Conservation (phyloP, 2,329 filamentous ascomycete species). For the Talaromyces rugulosus region DNA sequence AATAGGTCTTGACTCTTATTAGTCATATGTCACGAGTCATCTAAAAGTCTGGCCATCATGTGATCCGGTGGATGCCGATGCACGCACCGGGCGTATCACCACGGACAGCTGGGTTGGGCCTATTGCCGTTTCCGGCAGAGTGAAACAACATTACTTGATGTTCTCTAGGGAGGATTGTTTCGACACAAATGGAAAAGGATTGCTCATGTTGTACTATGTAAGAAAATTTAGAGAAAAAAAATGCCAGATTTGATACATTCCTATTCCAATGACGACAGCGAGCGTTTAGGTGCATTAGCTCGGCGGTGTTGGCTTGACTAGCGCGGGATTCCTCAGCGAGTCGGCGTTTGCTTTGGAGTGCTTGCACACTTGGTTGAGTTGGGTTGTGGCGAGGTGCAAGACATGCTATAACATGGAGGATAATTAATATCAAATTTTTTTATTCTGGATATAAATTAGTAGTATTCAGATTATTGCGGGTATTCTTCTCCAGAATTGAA, state of each 20-base stretch:
- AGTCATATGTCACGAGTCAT: neutral
- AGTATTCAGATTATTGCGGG: neutral
- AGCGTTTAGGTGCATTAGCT: neutral
- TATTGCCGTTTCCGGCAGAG: neutral
- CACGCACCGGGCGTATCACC: neutral
- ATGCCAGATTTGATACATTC: neutral
- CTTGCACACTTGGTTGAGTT: neutral
- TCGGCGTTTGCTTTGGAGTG: neutral
- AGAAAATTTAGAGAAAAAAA: no score
- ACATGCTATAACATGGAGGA: neutral
- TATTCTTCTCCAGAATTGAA: neutral
- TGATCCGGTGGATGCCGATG: neutral
- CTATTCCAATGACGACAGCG: neutral
- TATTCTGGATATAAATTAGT: neutral
- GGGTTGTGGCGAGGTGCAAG: neutral
- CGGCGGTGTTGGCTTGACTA: neutral
- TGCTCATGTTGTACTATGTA: neutral
- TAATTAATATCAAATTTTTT: neutral
- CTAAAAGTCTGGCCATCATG: neutral
- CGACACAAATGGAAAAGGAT: neutral
- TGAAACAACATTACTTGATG: neutral
- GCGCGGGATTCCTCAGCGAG: neutral
- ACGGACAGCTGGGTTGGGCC: neutral
- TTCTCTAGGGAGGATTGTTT: neutral
- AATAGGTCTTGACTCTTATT: neutral